Evolutionary conservation across 805 yeast genomes (phyloP), one percentile per base, ranked within the genome.

Genomic region (Phaffomyces opuntiae): DNA sequence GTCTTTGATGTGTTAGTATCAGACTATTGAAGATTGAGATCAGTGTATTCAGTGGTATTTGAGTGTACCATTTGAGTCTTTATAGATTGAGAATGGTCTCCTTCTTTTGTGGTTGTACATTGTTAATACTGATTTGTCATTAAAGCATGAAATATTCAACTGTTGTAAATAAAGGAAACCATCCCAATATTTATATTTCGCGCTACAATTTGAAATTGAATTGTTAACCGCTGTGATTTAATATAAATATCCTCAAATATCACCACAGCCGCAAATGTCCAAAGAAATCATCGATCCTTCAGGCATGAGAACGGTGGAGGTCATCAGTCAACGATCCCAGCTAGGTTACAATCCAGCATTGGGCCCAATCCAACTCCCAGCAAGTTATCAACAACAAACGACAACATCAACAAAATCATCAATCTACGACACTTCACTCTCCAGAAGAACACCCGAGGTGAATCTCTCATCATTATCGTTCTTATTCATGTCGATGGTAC

Each of bases 371-470:
- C 62, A 59, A 36, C 50, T 58, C 1, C 63, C 63, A 7, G 43
- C 56, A 13, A 48, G 59, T 8, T 55, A 51, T 38, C 59, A 55
- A 36, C 46, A 39, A 26, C 53, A 51, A 29, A 4, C 51, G 40
- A 42, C 48, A 51, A 5, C 51, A 42, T 42, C 48, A 47, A 9
- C 45, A 37, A 19, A 52, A 51, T 35, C 42, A 45, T 52, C 53
- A 7, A 79, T 85, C 26, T 87, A 83, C 54, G 95, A 87, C 57
- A 75, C 79, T 53, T 84, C 81, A 52, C 67, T 81, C 38, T 79
- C 77, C 48, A 75, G 90, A 53, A 75, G 82, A 47, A 70, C 78
- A 16, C 76, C 77, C 29, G 91, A 85, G 46, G 81, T 87, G 33
- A 80, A 81, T 49, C 60, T 83, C 16, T 73, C 87, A 13, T 70